phyloP scores from a whole-genome alignment of 2,329 filamentous ascomycete genomes.

The Phialemoniopsis sp. region DNA sequence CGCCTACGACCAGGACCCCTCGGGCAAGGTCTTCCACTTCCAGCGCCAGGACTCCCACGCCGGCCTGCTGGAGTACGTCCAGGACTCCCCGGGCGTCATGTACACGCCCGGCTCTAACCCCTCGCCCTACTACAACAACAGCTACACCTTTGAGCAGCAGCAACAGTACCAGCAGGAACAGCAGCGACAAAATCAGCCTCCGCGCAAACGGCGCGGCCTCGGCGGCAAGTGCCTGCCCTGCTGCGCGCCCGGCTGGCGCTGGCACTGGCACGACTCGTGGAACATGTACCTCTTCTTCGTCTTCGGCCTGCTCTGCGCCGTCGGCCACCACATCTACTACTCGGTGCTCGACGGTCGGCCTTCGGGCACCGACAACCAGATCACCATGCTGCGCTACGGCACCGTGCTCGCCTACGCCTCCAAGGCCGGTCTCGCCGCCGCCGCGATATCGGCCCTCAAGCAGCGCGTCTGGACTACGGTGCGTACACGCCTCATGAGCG shows the following conservation, averaged over 20 bases:
- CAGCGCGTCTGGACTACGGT: constrained; percentile 20
- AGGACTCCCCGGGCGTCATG: too few relatives aligned
- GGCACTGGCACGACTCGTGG: constrained; percentile 12
- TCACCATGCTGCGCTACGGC: constrained; percentile 32
- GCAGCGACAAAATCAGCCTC: too few relatives aligned
- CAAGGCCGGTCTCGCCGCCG: constrained; percentile 30
- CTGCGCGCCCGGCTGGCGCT: background rate
- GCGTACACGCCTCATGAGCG: constrained; percentile 15
- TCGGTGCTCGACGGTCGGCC: constrained; percentile 21
- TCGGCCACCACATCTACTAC: constrained; percentile 33
- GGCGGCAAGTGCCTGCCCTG: too few relatives aligned
- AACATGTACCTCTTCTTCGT: constrained; percentile 30
- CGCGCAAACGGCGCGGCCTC: too few relatives aligned
- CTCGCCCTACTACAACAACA: too few relatives aligned
- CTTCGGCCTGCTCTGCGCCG: constrained; percentile 27
- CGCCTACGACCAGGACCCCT: too few relatives aligned
- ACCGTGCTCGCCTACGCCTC: constrained; percentile 30
- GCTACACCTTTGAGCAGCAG: too few relatives aligned
- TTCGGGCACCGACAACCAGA: constrained; percentile 21
- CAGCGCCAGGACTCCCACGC: too few relatives aligned
- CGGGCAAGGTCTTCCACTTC: too few relatives aligned
- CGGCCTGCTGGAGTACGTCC: too few relatives aligned
- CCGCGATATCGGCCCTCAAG: constrained; percentile 20
- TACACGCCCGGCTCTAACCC: too few relatives aligned
- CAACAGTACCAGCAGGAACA: too few relatives aligned